phyloP scores from a whole-genome alignment of 139 green algal species.

The Picochlorum sp. region DNA sequence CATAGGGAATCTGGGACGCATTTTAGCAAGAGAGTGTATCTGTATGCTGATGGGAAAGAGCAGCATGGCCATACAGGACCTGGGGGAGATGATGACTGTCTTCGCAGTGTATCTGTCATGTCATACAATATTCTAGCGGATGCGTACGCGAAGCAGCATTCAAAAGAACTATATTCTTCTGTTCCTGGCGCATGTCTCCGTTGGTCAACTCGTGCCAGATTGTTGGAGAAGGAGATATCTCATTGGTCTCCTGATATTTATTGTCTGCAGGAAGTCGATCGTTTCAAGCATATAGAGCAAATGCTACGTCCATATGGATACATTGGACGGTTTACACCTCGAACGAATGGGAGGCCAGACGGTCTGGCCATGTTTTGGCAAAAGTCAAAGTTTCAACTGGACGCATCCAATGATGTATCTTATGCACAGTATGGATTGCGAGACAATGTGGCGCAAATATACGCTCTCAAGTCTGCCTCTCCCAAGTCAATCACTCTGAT shows the following conservation, averaged over 20 bases:
- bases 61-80: neutral
- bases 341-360: conserved; percentile 36
- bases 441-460: conserved; percentile 74
- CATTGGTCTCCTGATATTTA: conserved; percentile 44
- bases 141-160: conserved; percentile 48
- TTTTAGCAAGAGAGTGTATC: too few relatives aligned
- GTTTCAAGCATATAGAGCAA: conserved; percentile 37
- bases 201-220: conserved; percentile 32
- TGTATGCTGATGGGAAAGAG: neutral
- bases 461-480: neutral
- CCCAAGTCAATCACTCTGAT: conserved; percentile 15
- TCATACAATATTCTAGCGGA: conserved; percentile 77
- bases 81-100: neutral
- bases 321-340: conserved; percentile 23
- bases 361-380: conserved; percentile 68
- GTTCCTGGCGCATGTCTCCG: conserved; percentile 35
- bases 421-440: conserved; percentile 48
- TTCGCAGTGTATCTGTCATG: conserved; percentile 40
- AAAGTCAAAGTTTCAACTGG: conserved; percentile 10
- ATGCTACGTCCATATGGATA: conserved; percentile 41
- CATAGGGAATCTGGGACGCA: too few relatives aligned
- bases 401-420: conserved; percentile 23
- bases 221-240: conserved; percentile 26
- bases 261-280: conserved; percentile 76
- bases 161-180: conserved; percentile 46